Base-by-base conservation (phyloP, 2,329 filamentous ascomycete genomes). In the Paraconiothyrium brasiliense region DNA sequence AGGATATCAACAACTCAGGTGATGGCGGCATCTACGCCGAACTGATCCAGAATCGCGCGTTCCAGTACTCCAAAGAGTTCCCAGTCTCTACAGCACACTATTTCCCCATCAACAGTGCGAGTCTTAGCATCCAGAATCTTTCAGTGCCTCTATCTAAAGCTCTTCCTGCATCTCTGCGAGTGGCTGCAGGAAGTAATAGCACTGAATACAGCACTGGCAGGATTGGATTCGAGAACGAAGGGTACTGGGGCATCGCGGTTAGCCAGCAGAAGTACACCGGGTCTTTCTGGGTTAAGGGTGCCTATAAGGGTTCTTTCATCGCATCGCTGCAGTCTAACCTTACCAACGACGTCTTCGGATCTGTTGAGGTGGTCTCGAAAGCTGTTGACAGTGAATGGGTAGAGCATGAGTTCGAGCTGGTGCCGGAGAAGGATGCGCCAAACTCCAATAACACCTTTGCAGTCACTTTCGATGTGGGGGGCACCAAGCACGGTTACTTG, bases 21-120 rank as follows among this genome's bases (percentile, higher is more conserved):
- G 90, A 92, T 71, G 90, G 90, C 24, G 90, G 90, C 5, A 86
- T 92, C 64, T 92, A 92, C 72, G 90, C 87, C 52, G 89, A 92
- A 71, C 76, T 92, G 59, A 85, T 92, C 59, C 85, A 84, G 55
- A 92, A 92, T 76, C 85, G 89, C 52, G 90, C 89, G 11, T 92
- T 92, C 70, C 90, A 92, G 75, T 82, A 81, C 62, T 73, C 70
- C 62, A 64, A 48, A 58, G 54, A 55, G 20, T 73, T 57, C 50
- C 67, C 64, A 13, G 71, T 71, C 11, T 73, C 71, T 4, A 71
- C 69, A n/a, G 66, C 64, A 13, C 69, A 72, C 59, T 75, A 71
- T 59, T 71, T 67, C 9, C 68, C 78, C 1, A 67, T 81, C 60
- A 77, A 77, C 44, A 66, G 70, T 14, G 77, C 78, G 6, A 68